These are phyloP conservation scores for Myotisia sp. DNA, from an alignment of 2,329 filamentous ascomycete species.

Conservation along the genomic window DNA sequence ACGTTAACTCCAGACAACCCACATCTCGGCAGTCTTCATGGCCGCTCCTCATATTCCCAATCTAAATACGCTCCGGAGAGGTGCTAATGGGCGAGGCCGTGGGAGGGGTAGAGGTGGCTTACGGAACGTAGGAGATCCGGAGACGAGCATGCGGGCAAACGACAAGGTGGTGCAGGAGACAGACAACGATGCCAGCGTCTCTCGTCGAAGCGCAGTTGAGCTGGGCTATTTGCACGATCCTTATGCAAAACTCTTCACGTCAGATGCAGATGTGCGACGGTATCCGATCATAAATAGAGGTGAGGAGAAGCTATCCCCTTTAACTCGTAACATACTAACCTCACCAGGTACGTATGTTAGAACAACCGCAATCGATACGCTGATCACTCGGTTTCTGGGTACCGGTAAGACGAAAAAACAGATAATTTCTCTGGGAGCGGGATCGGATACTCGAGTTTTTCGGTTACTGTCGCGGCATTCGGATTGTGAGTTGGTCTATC, in stretches of 20 bases:
- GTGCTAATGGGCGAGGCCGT: constrained; percentile 31
- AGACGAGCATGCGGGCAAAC: constrained; percentile 26
- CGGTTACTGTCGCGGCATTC: constrained; percentile 45
- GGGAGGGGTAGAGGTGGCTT: constrained; percentile 33
- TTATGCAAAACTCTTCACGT: constrained; percentile 59
- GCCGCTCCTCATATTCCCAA: constrained; percentile 65
- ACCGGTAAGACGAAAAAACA: constrained; percentile 43
- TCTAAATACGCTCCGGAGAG: constrained; percentile 46
- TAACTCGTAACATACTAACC: constrained; percentile 2
- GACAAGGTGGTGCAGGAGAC: constrained; percentile 75
- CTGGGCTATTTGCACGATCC: constrained; percentile 72
- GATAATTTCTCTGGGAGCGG: constrained; percentile 82
- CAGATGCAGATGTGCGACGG: constrained; percentile 41
- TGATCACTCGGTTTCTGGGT: constrained; percentile 59
- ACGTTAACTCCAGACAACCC: not conserved
- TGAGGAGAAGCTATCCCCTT: constrained; percentile 20
- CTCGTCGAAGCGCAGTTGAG: constrained; percentile 74
- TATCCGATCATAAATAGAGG: constrained; percentile 92
- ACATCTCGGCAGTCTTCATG: constrained; percentile 36
- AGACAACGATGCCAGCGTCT: constrained; percentile 80
- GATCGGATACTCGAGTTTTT: constrained; percentile 82
- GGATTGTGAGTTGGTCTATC: constrained; percentile 51
- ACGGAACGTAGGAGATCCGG: constrained; percentile 10
- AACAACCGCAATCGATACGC: constrained; percentile 64
- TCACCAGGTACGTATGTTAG: constrained; percentile 77